Evolutionary conservation across 2,329 filamentous ascomycete species (phyloP).

Genomic region (Epichloe sp.): DNA sequence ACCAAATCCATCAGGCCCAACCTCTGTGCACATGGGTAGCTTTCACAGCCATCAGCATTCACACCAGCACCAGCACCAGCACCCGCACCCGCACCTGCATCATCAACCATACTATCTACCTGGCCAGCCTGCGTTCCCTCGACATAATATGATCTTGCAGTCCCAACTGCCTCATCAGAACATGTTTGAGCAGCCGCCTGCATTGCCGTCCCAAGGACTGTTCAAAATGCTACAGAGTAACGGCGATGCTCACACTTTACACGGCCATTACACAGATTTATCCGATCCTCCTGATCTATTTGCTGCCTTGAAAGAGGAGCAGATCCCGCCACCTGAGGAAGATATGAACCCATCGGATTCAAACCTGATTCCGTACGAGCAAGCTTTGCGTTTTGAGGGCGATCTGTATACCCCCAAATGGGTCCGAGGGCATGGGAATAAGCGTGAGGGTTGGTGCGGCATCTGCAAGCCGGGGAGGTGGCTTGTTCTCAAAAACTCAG

Average conservation of each 20-base stretch:
- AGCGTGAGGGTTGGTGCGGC: conserved; percentile 81
- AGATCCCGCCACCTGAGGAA: conserved; percentile 59
- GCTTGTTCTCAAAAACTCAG: conserved; percentile 81
- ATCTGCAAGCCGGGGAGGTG: conserved; percentile 77
- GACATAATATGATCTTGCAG: conserved; percentile 45
- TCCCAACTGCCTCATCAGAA: conserved; percentile 34
- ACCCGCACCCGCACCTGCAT: conserved; percentile 10
- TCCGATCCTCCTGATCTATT: conserved; percentile 68
- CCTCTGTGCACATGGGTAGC: conserved; percentile 39
- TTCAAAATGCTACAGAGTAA: conserved; percentile 67
- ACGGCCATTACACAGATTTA: conserved; percentile 58
- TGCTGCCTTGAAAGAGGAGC: conserved; percentile 60
- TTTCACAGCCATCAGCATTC: conserved; percentile 25
- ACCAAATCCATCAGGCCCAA: conserved; percentile 19
- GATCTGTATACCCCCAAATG: conserved; percentile 75
- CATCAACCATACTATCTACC: conserved; percentile 42
- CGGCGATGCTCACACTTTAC: conserved; percentile 52
- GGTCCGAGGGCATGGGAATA: conserved; percentile 77
- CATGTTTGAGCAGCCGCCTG: conserved; percentile 46
- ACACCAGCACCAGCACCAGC: conserved; percentile 20
- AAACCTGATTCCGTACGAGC: conserved; percentile 63
- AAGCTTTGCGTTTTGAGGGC: conserved; percentile 64
- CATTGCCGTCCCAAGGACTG: conserved; percentile 55
- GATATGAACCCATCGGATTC: conserved; percentile 72
- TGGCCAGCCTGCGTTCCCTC: conserved; percentile 35